These are phyloP conservation scores for Raffaelea ambrosiae DNA, from an alignment of 2,329 filamentous ascomycete species.

Conservation along the genomic window DNA sequence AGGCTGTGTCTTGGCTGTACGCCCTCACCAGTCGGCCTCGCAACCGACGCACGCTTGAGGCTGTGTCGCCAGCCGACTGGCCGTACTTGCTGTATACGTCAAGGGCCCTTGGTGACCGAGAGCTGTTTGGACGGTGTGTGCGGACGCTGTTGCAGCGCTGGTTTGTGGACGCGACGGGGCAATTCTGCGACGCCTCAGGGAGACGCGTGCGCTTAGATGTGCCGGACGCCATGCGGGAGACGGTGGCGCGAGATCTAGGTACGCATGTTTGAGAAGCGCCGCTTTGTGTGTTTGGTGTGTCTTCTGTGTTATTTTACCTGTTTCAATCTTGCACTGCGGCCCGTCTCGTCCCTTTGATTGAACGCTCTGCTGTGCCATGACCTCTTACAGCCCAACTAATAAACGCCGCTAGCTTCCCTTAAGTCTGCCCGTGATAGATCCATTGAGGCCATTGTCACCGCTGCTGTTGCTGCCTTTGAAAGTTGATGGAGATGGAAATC, in stretches of 20 bases:
- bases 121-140: slow-evolving; percentile 4
- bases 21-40: slow-evolving; percentile 4
- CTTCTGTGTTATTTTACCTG: no score
- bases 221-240: slow-evolving; percentile 4
- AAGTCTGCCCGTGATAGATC: slow-evolving; percentile 4
- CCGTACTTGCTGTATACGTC: slow-evolving; percentile 9
- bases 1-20: slow-evolving; percentile 6
- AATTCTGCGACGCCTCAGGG: slow-evolving; percentile 2
- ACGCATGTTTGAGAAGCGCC: no score
- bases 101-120: slow-evolving; percentile 4
- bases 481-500: background rate
- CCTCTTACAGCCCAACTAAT: no score
- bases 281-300: no score
- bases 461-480: background rate
- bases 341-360: no score
- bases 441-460: slow-evolving; percentile 1
- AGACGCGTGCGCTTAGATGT: background rate
- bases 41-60: slow-evolving; percentile 5
- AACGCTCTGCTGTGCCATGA: no score
- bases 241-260: slow-evolving; percentile 6
- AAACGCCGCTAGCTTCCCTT: slow-evolving; percentile 7
- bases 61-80: slow-evolving; percentile 2
- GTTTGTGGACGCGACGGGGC: slow-evolving; percentile 5
- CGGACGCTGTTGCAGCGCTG: slow-evolving; percentile 11
- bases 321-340: no score